Evolutionary conservation across 495 filamentous ascomycete genomes (phyloP), one percentile per base, ranked within the genome.

Genomic region (Trichoderma parareesei): DNA sequence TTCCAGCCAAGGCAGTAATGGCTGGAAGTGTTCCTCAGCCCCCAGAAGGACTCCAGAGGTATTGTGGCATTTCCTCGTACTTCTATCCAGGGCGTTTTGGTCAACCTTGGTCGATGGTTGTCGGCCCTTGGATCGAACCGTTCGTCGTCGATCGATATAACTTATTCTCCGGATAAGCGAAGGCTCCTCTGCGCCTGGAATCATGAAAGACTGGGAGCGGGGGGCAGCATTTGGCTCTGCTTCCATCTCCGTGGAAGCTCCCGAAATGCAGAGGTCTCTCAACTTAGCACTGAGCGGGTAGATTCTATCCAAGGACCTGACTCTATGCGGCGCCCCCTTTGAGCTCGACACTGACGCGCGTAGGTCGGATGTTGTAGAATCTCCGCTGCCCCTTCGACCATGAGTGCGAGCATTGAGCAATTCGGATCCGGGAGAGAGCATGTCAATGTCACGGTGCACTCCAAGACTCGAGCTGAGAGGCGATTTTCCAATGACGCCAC

Each of bases 1-100:
- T 65, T 81, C 79, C 6, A 69, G n/a, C 65, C 79, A 68, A 4
- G 77, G 78, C 8, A 80, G 62, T 4, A 79, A 68, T 10, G 75
- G 65, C 37, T 75, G 69, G 37, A 74, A 70, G 0, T 64, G 44
- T 11, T 49, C 16, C 33, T 70, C 69, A 4, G 68, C 66, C 18
- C 68, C 67, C 37, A 61, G 66, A 41, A 69, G 66, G 59, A 41
- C n/a, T 13, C 63, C 37, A 4, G 5, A 7, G 2, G 5, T 18
- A 20, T 4, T 33, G 18, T 33, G 20, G 8, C 20, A 9, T 49
- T 27, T 8, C 3, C 16, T 49, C 46, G 9, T 2, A 2, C 49
- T 63, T 35, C n/a, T 48, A 18, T 46, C 61, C 10, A 1, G 5
- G 8, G 40, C 33, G 5, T 16, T 27, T n/a, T 44, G 41, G n/a